Evolutionary conservation across 495 filamentous ascomycete species (phyloP), one percentile per base, ranked within the genome.

Genomic region (Daldinia decipiens): DNA sequence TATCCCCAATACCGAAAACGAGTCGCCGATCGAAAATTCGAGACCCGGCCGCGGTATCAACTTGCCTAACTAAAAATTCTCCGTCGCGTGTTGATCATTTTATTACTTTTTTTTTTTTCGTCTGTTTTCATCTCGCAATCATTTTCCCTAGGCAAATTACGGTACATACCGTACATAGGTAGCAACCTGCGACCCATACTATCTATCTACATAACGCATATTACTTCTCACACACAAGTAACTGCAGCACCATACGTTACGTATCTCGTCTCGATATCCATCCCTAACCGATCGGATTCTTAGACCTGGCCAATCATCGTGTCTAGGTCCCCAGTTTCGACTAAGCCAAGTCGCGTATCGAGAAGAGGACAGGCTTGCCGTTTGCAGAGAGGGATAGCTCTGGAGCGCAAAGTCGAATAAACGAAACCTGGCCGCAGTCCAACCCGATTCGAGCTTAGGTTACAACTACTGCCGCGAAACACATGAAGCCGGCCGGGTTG

Each of bases 61-160:
- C 50, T 53, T 24, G 19, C 32, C 43, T 47, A 65, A 56, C 57
- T 62, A 65, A 68, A 71, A 68, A 73, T 65, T 73, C 65, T 62
- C 70, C 70, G 70, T 73, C 70, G 70, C 70, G 70, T 73, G 70
- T 68, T 73, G 70, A 73, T 68, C 70, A 56, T 68, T 65, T 62
- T 57, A 54, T 57, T 61, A 40, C 21, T 32, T 61, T 38, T 67
- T 65, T 31, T 61, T 38, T 67, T 65, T 39, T 66, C 43, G 43
- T 47, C 53, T 65, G 38, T 65, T 55, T 58, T n/a, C 32, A 52
- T 58, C 54, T 62, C 40, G 36, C 57, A 68, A 68, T 62, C 45
- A 45, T 62, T 61, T 59, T 39, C 39, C 38, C 38, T 60, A 39
- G 36, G 56, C 45, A 59, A 60, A 55, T 55, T 55, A 61, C 51